A percentile compares a stretch with the other conserved stretches of the same genome.
Conservation (phyloP, 2,329 filamentous ascomycete genomes). For the Gnomoniopsis smithogilvyi region DNA sequence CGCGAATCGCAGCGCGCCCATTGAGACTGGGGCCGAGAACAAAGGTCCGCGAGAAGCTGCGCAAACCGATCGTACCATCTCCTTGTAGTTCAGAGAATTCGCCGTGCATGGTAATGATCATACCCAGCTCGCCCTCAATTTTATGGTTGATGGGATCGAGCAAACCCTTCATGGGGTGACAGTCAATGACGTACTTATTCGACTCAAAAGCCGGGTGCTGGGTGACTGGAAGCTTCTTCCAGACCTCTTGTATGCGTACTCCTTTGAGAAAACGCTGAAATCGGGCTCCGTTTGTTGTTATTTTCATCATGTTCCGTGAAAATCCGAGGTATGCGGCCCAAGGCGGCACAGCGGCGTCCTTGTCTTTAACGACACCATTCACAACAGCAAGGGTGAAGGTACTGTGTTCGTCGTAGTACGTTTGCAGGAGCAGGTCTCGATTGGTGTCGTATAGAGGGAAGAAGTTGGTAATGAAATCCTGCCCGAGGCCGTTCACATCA, state of each 20-base stretch:
- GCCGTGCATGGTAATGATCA: slow-evolving; percentile 76
- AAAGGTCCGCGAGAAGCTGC: slow-evolving; percentile 81
- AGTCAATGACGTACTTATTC: slow-evolving; percentile 81
- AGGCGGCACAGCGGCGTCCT: slow-evolving; percentile 43
- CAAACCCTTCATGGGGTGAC: slow-evolving; percentile 69
- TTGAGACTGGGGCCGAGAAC: slow-evolving; percentile 72
- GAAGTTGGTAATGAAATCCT: slow-evolving; percentile 72
- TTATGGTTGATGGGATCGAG: slow-evolving; percentile 66
- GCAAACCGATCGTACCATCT: slow-evolving; percentile 54
- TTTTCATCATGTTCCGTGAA: slow-evolving; percentile 73
- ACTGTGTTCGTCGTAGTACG: slow-evolving; percentile 74
- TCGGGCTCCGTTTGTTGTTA: slow-evolving; percentile 54
- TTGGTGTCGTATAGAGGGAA: slow-evolving; percentile 72
- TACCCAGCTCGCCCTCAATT: slow-evolving; percentile 67
- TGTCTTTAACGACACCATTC: slow-evolving; percentile 47
- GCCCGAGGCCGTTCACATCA: slow-evolving; percentile 71
- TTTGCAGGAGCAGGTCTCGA: slow-evolving; percentile 56
- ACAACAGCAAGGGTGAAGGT: slow-evolving; percentile 76
- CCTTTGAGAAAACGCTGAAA: slow-evolving; percentile 67
- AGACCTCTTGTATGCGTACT: slow-evolving; percentile 62
- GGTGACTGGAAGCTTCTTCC: slow-evolving; percentile 68
- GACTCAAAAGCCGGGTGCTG: slow-evolving; percentile 69
- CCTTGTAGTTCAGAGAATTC: slow-evolving; percentile 75
- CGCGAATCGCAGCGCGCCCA: slow-evolving; percentile 62
- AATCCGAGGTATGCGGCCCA: slow-evolving; percentile 76